A percentile compares a stretch with the other conserved stretches of the same genome.
These are phyloP conservation scores for Monosporascus cannonballus DNA, from an alignment of 2,329 filamentous ascomycete species.

Conservation along the genomic window DNA sequence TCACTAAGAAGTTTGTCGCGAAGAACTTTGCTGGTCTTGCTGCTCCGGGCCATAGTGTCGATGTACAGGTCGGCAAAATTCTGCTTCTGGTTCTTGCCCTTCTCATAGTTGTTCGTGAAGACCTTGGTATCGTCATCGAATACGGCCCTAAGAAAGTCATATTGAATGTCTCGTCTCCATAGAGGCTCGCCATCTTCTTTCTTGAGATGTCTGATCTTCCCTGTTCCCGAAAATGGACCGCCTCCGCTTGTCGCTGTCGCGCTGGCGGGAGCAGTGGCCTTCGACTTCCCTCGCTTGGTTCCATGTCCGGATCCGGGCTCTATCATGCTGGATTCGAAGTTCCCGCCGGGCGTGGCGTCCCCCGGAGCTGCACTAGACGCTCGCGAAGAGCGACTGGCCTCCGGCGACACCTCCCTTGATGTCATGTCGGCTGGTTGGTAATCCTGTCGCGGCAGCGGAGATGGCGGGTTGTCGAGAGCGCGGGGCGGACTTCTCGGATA, in stretches of 20 bases:
- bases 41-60: conserved; percentile 96
- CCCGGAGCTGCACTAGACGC: conserved; percentile 15
- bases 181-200: conserved; percentile 84
- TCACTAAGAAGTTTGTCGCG: conserved; percentile 95
- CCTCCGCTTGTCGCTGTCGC: conserved; percentile 1
- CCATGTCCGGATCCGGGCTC: conserved; percentile 16
- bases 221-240: conserved; percentile 28
- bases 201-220: conserved; percentile 79
- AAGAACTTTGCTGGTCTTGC: conserved; percentile 97
- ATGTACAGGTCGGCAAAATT: conserved; percentile 96
- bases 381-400: conserved; percentile 18
- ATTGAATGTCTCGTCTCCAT: conserved; percentile 84
- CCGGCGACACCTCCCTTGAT: conserved; percentile 21
- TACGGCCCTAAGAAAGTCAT: conserved; percentile 74
- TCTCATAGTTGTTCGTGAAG: conserved; percentile 86
- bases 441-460: background rate
- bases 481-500: no score
- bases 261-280: conserved; percentile 11
- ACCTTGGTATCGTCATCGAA: conserved; percentile 69
- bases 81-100: conserved; percentile 51
- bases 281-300: conserved; percentile 19
- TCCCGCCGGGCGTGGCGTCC: conserved; percentile 15
- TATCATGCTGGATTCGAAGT: conserved; percentile 20
- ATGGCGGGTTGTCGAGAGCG: no score
- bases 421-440: conserved; percentile 10